Base-by-base conservation (phyloP, 129 eudicot genomes). In the Lactuca saligna region DNA sequence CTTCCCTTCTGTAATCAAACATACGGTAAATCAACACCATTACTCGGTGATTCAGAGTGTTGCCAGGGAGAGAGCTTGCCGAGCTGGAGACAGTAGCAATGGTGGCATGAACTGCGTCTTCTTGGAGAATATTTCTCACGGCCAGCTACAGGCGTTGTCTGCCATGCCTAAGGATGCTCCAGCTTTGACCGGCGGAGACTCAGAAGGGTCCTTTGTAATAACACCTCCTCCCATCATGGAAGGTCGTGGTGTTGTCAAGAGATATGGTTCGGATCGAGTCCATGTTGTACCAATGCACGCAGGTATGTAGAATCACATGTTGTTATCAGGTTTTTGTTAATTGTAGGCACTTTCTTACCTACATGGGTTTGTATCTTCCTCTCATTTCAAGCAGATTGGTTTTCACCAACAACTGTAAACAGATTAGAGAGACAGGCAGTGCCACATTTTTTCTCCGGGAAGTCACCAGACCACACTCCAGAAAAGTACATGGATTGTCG, bases 381-480 rank as follows among this genome's bases (percentile, higher is more conserved):
- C 10, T 57, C 38, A 65, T 70, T 8, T 57, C 38, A 65, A 71
- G 68, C 92, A 93, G 98, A 89, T 63, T 93, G 98, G 98, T 93
- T 93, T 89, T 87, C 91, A 61, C 96, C 95, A 39, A 69, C 73
- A 51, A 65, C 90, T 5, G 91, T 93, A 60, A 87, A 93, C 83
- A 84, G 98, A 61, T 75, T 89, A 81, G 98, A 93, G 84, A 83
- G 98, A 64, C 98, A 93, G 68, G 98, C 89, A 6, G 98, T 89
- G 72, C 96, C 98, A 15, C 98, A 89, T 67, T 93, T 84, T 77
- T 93, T 93, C 81, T 86, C 90, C 11, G 98, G 98, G 73, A 93
- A 93, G 71, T 86, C 95, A 29, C 66, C 69, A 35, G 88, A 93
- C 17, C 90, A 85, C 57, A 89, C 95, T 41, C 90, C 96, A 4